phyloP scores from a whole-genome alignment of 2,329 filamentous ascomycete species.

The Trichoderma pleuroti region DNA sequence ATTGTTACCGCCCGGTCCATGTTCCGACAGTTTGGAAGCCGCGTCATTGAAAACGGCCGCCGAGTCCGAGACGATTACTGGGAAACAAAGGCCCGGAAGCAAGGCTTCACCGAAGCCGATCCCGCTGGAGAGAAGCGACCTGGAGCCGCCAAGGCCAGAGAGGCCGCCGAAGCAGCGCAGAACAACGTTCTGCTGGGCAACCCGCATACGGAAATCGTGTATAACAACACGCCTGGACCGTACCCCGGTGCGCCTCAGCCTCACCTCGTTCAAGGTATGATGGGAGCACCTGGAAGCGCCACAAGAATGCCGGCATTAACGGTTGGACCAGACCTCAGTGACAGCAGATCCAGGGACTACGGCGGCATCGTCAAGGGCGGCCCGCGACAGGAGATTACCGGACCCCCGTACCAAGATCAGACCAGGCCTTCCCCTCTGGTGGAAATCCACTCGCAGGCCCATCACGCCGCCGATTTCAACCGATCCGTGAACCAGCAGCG shows the following conservation, averaged over 20 bases:
- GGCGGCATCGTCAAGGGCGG: constrained; percentile 72
- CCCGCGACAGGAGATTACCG: constrained; percentile 84
- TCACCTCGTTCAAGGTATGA: constrained; percentile 68
- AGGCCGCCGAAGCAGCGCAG: constrained; percentile 67
- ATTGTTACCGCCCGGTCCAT: constrained; percentile 97
- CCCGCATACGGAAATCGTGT: constrained; percentile 82
- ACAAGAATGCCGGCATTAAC: constrained; percentile 82
- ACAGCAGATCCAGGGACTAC: constrained; percentile 76
- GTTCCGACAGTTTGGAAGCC: constrained; percentile 97
- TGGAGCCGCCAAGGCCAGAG: constrained; percentile 82
- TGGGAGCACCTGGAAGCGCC: constrained; percentile 61
- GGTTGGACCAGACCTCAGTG: constrained; percentile 71
- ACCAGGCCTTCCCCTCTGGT: constrained; percentile 70
- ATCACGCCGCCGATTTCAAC: constrained; percentile 88
- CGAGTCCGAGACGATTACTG: constrained; percentile 97
- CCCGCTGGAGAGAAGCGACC: constrained; percentile 93
- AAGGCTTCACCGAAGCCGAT: constrained; percentile 97
- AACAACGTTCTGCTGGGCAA: constrained; percentile 60
- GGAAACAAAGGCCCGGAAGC: constrained; percentile 95
- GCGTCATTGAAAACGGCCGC: constrained; percentile 84
- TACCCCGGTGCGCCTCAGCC: constrained; percentile 66
- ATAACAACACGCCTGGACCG: constrained; percentile 67
- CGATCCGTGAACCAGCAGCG: constrained; percentile 78
- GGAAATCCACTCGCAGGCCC: constrained; percentile 81
- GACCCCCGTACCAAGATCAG: constrained; percentile 82